Evolutionary conservation across 495 filamentous ascomycete species (phyloP).

Genomic region (Staphylotrichum longicolle): DNA sequence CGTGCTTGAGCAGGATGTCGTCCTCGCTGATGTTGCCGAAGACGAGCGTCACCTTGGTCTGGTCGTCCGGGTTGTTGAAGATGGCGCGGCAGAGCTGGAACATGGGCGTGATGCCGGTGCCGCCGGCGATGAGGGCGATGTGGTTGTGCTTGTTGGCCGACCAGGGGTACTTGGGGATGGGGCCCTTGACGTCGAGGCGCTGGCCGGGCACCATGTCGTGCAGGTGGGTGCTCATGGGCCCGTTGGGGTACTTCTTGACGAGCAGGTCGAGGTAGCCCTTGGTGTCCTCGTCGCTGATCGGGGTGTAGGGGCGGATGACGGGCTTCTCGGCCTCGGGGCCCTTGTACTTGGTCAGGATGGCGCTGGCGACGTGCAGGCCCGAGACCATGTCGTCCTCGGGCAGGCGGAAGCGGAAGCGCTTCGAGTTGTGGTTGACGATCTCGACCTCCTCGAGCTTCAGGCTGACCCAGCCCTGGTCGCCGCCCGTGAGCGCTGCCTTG

Average conservation of each 20-base stretch:
- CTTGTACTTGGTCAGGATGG: slow-evolving; percentile 84
- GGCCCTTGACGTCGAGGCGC: slow-evolving; percentile 85
- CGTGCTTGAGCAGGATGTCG: slow-evolving; percentile 83
- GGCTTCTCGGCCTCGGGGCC: slow-evolving; percentile 74
- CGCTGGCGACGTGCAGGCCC: slow-evolving; percentile 77
- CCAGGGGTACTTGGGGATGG: slow-evolving; percentile 93
- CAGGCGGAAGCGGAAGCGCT: slow-evolving; percentile 77
- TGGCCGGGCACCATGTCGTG: slow-evolving; percentile 80
- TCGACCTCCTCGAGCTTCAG: slow-evolving; percentile 78
- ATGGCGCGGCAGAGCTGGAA: slow-evolving; percentile 84
- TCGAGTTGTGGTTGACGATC: slow-evolving; percentile 82
- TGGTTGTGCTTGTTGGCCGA: slow-evolving; percentile 90
- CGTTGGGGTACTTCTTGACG: slow-evolving; percentile 85
- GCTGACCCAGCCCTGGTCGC: slow-evolving; percentile 79
- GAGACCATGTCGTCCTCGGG: slow-evolving; percentile 80
- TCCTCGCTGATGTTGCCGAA: slow-evolving; percentile 84
- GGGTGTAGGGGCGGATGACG: slow-evolving; percentile 88
- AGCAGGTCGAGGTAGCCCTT: slow-evolving; percentile 83
- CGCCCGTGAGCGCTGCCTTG: slow-evolving; percentile 71
- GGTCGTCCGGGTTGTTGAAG: slow-evolving; percentile 93
- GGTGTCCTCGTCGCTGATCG: slow-evolving; percentile 75
- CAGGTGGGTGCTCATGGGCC: slow-evolving; percentile 86
- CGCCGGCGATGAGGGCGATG: slow-evolving; percentile 88
- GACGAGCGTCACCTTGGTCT: slow-evolving; percentile 92
- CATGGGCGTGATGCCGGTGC: slow-evolving; percentile 90